Percentiles rank a stretch among this genome's conserved stretches.
Evolutionary conservation across 805 yeast genomes (phyloP).

Genomic region (Pichia nakasei): DNA sequence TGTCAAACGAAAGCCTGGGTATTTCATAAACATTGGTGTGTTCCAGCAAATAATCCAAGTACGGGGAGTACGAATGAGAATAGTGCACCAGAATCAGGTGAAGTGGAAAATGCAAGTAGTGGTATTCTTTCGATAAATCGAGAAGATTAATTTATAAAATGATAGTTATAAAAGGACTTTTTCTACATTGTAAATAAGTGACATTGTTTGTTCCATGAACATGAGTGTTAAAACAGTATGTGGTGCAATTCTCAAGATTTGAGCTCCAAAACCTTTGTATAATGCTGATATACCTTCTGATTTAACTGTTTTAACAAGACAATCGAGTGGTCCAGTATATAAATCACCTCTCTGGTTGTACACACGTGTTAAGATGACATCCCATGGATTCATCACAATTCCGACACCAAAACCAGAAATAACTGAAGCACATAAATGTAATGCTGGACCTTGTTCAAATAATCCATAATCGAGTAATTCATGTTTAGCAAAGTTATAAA

Average conservation of each 20-base stretch:
- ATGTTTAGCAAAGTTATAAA: slow-evolving; percentile 70
- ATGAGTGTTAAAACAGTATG: slow-evolving; percentile 86
- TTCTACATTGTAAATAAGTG: slow-evolving; percentile 38
- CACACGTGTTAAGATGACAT: slow-evolving; percentile 87
- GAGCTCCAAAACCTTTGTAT: slow-evolving; percentile 94
- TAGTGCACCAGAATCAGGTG: too few relatives aligned
- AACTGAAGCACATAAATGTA: slow-evolving; percentile 68
- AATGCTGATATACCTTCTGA: slow-evolving; percentile 82
- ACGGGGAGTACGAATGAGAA: too few relatives aligned
- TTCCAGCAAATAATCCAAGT: slow-evolving; percentile 19
- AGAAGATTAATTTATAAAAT: too few relatives aligned
- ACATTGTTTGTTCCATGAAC: slow-evolving; percentile 94
- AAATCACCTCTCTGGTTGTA: slow-evolving; percentile 88
- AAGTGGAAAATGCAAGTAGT: too few relatives aligned
- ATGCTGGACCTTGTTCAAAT: slow-evolving; percentile 52
- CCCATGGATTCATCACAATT: slow-evolving; percentile 96
- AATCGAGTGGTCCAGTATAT: slow-evolving; percentile 83
- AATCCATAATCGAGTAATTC: slow-evolving; percentile 45
- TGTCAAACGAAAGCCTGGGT: slow-evolving; percentile 92
- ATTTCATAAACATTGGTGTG: slow-evolving; percentile 92
- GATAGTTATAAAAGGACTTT: slow-evolving; percentile 9
- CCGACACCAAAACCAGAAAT: slow-evolving; percentile 89
- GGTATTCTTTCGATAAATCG: too few relatives aligned
- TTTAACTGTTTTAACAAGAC: slow-evolving; percentile 71
- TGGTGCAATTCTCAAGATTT: slow-evolving; percentile 85